Base-by-base conservation (phyloP, 495 filamentous ascomycete genomes). In the Penicillium dipodomyicola region DNA sequence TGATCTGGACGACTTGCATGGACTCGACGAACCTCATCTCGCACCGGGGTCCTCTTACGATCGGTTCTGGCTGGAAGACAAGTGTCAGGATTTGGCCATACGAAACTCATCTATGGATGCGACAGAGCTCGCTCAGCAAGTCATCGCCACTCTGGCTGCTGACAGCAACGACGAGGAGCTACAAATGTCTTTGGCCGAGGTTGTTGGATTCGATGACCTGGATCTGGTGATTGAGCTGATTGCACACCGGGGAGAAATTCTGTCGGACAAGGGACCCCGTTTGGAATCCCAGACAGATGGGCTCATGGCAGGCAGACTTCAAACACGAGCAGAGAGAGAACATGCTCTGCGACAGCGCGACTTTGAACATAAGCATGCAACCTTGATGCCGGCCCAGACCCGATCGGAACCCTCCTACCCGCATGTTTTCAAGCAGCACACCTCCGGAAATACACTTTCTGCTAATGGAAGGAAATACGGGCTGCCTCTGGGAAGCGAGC, bases 131-230 rank as follows among this genome's bases (percentile, higher is more conserved):
- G 73, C 86, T 54, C 81, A 86, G 53, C 89, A 95, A 67, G 80
- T 96, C 37, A 71, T 84, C 17, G 87, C 86, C 5, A 73, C 87
- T 8, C 65, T 95, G 49, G 82, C 78, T 5, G 84, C 87, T 23
- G 83, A 88, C 63, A 78, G 75, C 54, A 76, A 79, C 27, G 90
- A 96, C 61, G 89, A 92, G 20, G 90, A 92, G 61, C 72, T 97
- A 8, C 94, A 97, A 71, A 91, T 90, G 69, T 82, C 82, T 19
- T 78, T 98, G n/a, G 90, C 88, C 0, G 95, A 98, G 64, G 85
- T 96, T 54, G 77, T 97, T 49, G 94, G 94, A 0, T 97, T 90
- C 65, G 90, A 92, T 55, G 92, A 97, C 62, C 73, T 97, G 14
- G 92, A 97, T 52, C 82, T 97, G 53, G 83, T 97, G 33, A 89